phyloP scores from a whole-genome alignment of 2,329 filamentous ascomycete species.

The Cercospora zeae-maydis region DNA sequence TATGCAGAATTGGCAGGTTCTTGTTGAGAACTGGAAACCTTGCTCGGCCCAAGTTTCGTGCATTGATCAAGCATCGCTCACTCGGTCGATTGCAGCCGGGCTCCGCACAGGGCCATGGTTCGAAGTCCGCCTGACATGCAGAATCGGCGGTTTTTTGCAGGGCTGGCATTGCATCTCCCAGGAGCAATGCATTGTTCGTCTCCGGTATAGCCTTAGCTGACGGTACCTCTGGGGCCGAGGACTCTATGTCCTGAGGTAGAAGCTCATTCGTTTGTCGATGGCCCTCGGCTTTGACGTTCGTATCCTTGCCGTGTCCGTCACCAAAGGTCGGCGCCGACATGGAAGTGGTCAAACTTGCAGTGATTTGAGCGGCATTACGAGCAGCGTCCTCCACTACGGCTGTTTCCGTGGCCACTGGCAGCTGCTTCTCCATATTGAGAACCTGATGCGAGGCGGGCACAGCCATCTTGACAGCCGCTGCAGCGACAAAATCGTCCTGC shows the following conservation, averaged over 20 bases:
- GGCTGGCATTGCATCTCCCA: neutral
- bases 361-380: neutral
- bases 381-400: neutral
- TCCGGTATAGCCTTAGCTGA: neutral
- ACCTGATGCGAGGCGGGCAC: neutral
- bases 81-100: neutral
- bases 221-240: neutral
- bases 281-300: neutral
- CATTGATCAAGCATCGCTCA: neutral
- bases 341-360: neutral
- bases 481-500: neutral
- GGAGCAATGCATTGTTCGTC: neutral
- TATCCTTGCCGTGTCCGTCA: neutral
- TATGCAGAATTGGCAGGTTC: neutral
- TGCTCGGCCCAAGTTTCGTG: neutral
- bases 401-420: neutral
- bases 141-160: neutral
- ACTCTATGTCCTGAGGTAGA: neutral
- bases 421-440: neutral
- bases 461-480: neutral
- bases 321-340: neutral
- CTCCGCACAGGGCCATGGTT: conserved; percentile 3
- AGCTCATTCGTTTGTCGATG: neutral
- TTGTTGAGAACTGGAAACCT: neutral
- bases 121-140: conserved; percentile 1